Evolutionary conservation across 2,329 filamentous ascomycete species (phyloP).

Genomic region (Fusarium citri): DNA sequence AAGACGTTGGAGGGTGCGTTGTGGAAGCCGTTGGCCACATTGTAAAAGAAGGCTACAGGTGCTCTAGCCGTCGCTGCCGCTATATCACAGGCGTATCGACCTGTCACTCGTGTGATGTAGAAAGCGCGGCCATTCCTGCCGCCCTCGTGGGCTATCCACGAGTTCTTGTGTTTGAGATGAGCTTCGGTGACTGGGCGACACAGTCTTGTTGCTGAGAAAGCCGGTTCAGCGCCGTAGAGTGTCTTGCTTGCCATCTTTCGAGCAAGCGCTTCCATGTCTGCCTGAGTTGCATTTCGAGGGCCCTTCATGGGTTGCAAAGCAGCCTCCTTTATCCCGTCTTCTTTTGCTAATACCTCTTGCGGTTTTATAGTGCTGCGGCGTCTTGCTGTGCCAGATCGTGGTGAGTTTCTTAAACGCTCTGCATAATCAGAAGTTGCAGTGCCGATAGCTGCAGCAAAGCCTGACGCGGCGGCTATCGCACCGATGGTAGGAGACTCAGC

Average conservation of each 20-base stretch:
- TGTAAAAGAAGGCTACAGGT: constrained; percentile 76
- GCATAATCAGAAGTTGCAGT: constrained; percentile 39
- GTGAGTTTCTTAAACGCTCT: constrained; percentile 23
- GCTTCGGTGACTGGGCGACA: constrained; percentile 32
- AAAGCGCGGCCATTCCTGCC: constrained; percentile 44
- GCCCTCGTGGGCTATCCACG: constrained; percentile 44
- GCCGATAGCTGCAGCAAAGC: constrained; percentile 70
- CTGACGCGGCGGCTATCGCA: constrained; percentile 71
- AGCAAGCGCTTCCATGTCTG: constrained; percentile 48
- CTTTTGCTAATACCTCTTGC: not conserved
- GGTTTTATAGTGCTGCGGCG: not conserved
- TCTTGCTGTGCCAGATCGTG: not conserved
- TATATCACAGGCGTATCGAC: constrained; percentile 69
- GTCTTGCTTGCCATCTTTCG: constrained; percentile 50
- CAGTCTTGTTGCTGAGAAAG: not conserved
- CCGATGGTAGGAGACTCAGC: constrained; percentile 74
- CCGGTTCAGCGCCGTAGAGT: constrained; percentile 64
- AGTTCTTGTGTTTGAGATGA: constrained; percentile 38
- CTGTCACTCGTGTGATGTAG: constrained; percentile 54
- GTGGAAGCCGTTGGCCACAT: constrained; percentile 77
- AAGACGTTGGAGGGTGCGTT: constrained; percentile 76
- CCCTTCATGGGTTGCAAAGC: not conserved
- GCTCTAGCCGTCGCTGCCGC: constrained; percentile 71
- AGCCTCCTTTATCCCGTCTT: not conserved
- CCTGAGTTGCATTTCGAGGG: constrained; percentile 31